Percentiles rank a stretch among this genome's conserved stretches.
Evolutionary conservation across 140 eudicot genomes (phyloP).

Genomic region (Oenanthe javanica): DNA sequence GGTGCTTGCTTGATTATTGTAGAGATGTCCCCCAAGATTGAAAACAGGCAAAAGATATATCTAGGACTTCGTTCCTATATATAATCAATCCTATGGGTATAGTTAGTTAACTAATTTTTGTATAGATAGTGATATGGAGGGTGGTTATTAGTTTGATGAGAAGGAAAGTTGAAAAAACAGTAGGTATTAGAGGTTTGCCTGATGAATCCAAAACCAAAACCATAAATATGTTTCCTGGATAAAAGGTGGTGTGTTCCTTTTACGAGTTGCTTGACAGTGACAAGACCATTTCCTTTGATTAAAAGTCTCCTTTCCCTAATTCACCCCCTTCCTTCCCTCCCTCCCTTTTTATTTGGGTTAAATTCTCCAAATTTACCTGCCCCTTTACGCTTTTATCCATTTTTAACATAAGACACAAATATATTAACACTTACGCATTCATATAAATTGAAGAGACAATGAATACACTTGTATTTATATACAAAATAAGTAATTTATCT

Average conservation of each 20-base stretch:
- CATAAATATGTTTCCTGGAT: conserved; percentile 13
- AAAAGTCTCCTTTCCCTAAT: not conserved
- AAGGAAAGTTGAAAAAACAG: not conserved
- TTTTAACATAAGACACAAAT: not conserved
- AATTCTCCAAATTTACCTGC: not conserved
- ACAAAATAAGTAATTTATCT: no score
- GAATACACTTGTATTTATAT: no score
- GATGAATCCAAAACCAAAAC: conserved; percentile 26
- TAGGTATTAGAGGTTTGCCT: conserved; percentile 12
- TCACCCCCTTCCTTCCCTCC: not conserved
- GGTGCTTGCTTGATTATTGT: not conserved
- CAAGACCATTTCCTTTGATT: conserved; percentile 4
- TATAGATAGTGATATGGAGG: not conserved
- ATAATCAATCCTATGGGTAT: not conserved
- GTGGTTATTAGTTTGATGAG: not conserved
- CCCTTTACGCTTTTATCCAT: not conserved
- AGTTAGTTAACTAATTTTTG: not conserved
- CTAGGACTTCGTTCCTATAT: not conserved
- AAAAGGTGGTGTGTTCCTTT: conserved; percentile 5
- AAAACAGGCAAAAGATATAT: not conserved
- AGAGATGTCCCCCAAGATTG: not conserved
- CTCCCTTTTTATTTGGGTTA: not conserved
- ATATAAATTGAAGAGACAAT: no score
- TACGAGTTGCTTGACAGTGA: conserved; percentile 12
- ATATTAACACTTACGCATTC: no score